Base-by-base conservation (phyloP, 2,329 filamentous ascomycete genomes). In the Cryoendolithus antarcticus region DNA sequence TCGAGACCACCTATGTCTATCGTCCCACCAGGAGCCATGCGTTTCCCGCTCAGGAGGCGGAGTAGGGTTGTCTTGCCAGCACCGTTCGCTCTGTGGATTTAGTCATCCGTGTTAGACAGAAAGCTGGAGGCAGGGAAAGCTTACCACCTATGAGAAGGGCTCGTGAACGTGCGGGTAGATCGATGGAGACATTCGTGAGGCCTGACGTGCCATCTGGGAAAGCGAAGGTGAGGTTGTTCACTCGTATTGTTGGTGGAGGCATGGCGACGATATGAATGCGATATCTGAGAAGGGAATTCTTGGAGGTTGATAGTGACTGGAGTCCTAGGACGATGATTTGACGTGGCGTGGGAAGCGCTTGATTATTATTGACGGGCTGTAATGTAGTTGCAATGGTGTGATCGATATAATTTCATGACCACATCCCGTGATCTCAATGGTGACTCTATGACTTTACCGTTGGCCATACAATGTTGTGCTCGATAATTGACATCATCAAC, bases 61-160 rank as follows among this genome's bases (percentile, higher is more conserved):
- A 98, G 80, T 41, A 98, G 79, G 1, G 91, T 98, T 6, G 91
- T 96, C 67, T 98, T 98, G 49, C 91, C 91, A 12, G 91, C 89
- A 47, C 91, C 91, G 62, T 98, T 98, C 59, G 91, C 75, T 78
- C 49, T 48, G 48, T 43, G 50, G 49, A 57, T 54, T 50, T 51
- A 52, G 50, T 21, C 40, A 44, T 36, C 45, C 46, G 34, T 44
- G 36, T 54, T 38, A 54, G 35, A 34, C 13, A 44, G 35, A 33
- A 35, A 10, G 19, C 19, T 27, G 37, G 8, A 35, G 15, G 5
- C 13, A 32, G 37, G 27, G 9, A 28, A 15, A 37, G 49, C 53
- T 57, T 66, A 77, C 75, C 89, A 53, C 91, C 91, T 56, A 96
- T 93, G 31, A 96, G 72, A 9, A 96, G 75, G 2, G 89, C 94